These are phyloP conservation scores for Dimargaris verticillata DNA, from an alignment of 192 early-diverging fungal genomes.

Conservation along the genomic window DNA sequence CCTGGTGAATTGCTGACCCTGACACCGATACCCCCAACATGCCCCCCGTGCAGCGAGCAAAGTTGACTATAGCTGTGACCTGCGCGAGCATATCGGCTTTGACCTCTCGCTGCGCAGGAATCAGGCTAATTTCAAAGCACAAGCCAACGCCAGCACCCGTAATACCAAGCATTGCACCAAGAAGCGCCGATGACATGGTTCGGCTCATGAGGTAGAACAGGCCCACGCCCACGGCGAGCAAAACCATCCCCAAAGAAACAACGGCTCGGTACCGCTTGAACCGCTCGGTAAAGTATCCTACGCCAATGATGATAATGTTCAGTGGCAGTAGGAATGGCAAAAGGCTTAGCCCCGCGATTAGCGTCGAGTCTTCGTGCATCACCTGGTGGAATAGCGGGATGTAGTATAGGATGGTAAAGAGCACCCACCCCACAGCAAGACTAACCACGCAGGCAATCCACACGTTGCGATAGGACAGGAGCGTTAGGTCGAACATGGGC, in stretches of 20 bases:
- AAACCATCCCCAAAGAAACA: conserved; percentile 19
- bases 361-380: conserved; percentile 16
- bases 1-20: conserved; percentile 25
- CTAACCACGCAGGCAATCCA: conserved; percentile 17
- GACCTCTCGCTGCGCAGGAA: conserved; percentile 22
- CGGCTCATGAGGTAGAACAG: conserved; percentile 22
- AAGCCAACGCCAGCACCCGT: conserved; percentile 27
- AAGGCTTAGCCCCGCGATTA: conserved; percentile 17
- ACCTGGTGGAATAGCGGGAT: conserved; percentile 26
- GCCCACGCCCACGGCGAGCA: conserved; percentile 25
- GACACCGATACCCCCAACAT: conserved; percentile 29
- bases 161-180: conserved; percentile 20
- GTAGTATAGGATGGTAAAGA: conserved; percentile 30
- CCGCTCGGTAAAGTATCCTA: conserved; percentile 18
- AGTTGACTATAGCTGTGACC: conserved; percentile 27
- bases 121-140: conserved; percentile 26
- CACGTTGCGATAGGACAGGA: conserved; percentile 21
- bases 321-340: conserved; percentile 22
- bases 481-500: conserved; percentile 33
- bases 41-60: conserved; percentile 27
- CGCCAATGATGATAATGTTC: conserved; percentile 14
- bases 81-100: conserved; percentile 23
- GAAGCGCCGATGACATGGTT: conserved; percentile 12
- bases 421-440: conserved; percentile 23
- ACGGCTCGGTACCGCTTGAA: conserved; percentile 21